Conservation (phyloP, 23 red algal genomes). For the Pyropia yezoensis region DNA sequence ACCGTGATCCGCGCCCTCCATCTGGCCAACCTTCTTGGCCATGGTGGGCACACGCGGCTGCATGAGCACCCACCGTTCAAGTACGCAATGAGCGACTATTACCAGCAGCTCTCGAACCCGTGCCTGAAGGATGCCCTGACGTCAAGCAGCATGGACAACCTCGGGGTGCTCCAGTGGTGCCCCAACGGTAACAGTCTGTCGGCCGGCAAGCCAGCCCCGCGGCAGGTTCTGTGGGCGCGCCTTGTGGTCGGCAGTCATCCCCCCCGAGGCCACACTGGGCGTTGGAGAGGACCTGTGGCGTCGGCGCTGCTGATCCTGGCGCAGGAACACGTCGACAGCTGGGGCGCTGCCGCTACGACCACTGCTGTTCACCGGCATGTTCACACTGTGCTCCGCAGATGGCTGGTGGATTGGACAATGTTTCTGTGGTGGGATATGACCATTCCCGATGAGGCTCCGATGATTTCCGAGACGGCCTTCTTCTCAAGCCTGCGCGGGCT, state of each 20-base stretch:
- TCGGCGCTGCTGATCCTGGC: background rate
- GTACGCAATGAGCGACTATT: background rate
- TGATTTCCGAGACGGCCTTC: background rate
- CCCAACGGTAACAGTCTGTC: background rate
- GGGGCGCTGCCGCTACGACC: background rate
- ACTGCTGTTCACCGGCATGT: background rate
- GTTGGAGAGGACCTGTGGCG: constrained; percentile 1
- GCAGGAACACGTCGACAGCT: background rate
- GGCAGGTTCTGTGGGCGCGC: background rate
- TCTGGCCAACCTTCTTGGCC: background rate
- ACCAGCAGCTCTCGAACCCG: background rate
- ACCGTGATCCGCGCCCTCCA: background rate
- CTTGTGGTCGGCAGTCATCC: background rate
- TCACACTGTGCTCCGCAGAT: background rate
- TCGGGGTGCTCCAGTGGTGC: background rate
- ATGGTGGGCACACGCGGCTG: background rate
- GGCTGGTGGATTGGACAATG: constrained; percentile 1
- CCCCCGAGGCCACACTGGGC: background rate
- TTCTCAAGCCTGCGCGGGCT: background rate
- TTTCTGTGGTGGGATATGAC: background rate
- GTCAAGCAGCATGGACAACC: background rate
- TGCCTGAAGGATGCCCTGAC: background rate
- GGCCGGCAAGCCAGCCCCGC: background rate
- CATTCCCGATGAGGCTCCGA: background rate
- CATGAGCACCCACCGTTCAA: background rate